These are phyloP conservation scores for Thuja plicata DNA, from an alignment of 83 land plant genomes.

Conservation along the genomic window DNA sequence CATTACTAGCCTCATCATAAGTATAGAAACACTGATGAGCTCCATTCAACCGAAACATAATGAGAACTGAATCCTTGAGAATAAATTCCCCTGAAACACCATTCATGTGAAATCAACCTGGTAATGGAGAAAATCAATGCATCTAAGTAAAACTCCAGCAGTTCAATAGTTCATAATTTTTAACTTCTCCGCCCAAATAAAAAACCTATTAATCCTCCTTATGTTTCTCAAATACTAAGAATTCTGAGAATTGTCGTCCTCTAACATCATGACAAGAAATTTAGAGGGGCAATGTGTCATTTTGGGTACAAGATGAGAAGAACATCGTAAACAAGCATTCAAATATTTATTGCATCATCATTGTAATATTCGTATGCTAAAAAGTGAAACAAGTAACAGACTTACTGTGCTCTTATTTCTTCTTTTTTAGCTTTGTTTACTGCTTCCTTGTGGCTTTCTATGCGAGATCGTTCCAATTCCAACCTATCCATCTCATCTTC, in stretches of 20 bases:
- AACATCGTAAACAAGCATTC: neutral
- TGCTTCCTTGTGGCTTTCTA: neutral
- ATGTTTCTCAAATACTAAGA: neutral
- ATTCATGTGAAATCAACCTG: neutral
- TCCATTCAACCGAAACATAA: neutral
- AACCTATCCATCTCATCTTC: conserved; percentile 11
- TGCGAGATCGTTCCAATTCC: conserved; percentile 7
- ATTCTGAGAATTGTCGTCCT: neutral
- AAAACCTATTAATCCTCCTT: neutral
- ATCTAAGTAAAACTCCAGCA: neutral
- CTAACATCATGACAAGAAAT: neutral
- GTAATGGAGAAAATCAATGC: neutral
- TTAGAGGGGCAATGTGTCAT: neutral
- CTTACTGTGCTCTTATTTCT: conserved; percentile 5
- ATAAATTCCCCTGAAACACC: neutral
- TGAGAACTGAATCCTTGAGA: neutral
- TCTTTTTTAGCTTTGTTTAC: neutral
- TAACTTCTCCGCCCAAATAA: no score
- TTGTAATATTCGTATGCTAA: neutral
- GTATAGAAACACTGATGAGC: neutral
- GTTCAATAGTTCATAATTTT: neutral
- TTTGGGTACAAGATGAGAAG: neutral
- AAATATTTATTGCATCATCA: neutral
- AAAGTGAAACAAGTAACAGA: neutral
- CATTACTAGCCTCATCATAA: neutral